These are phyloP conservation scores for Eucalyptus paniculata DNA, from an alignment of 345 rosid species.

Conservation along the genomic window DNA sequence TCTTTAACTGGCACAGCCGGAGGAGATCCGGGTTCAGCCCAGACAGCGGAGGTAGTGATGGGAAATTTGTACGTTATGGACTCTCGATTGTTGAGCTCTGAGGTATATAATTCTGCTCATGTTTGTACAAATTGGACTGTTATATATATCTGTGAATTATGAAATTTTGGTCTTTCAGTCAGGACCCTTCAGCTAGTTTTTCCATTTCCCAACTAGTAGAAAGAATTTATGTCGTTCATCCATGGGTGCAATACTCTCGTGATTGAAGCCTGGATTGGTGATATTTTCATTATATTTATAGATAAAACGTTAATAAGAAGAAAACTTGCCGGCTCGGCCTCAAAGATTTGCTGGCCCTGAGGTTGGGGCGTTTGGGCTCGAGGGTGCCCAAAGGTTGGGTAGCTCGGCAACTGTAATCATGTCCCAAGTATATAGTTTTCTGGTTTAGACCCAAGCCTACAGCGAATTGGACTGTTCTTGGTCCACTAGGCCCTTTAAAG, in stretches of 20 bases:
- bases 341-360: not conserved
- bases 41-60: conserved; percentile 4
- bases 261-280: not conserved
- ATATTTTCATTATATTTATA: not conserved
- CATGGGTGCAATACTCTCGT: not conserved
- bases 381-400: not conserved
- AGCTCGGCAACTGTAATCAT: not conserved
- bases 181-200: not conserved
- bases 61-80: not conserved
- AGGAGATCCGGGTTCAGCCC: not conserved
- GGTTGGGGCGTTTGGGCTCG: not conserved
- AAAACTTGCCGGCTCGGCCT: not conserved
- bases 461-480: not conserved
- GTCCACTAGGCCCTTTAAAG: not conserved
- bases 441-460: not conserved
- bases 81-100: conserved; percentile 3
- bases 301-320: not conserved
- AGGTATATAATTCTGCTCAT: conserved; percentile 9
- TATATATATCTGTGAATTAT: not conserved
- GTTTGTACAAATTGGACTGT: conserved; percentile 9
- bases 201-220: not conserved
- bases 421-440: not conserved
- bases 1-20: conserved; percentile 6
- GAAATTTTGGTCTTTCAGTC: not conserved
- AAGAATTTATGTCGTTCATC: not conserved